phyloP scores from a whole-genome alignment of 352 stramenopile species.

The Globisporangium okanoganense region DNA sequence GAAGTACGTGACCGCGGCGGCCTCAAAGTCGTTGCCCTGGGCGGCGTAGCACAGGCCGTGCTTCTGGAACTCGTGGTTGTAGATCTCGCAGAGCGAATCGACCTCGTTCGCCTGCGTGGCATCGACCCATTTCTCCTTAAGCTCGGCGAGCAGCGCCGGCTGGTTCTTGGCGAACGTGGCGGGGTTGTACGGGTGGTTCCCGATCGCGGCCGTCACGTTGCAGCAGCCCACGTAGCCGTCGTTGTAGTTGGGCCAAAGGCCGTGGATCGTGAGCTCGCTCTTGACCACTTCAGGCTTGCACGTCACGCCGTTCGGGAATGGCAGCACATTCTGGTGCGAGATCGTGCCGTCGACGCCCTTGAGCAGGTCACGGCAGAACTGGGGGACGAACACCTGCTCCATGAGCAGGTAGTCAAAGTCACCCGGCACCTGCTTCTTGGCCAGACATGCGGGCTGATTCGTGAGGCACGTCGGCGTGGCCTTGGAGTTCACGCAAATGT shows the following conservation, averaged over 20 bases:
- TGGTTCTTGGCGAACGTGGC: slow-evolving; percentile 45
- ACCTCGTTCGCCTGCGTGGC: slow-evolving; percentile 16
- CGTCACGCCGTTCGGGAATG: slow-evolving; percentile 48
- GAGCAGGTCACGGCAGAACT: slow-evolving; percentile 81
- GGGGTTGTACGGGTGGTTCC: slow-evolving; percentile 59
- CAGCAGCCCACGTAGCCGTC: slow-evolving; percentile 70
- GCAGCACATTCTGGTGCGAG: slow-evolving; percentile 74
- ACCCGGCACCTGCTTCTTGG: slow-evolving; percentile 60
- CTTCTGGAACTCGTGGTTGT: slow-evolving; percentile 89
- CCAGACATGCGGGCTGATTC: slow-evolving; percentile 41
- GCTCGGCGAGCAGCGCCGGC: slow-evolving; percentile 38
- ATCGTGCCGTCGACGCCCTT: slow-evolving; percentile 68
- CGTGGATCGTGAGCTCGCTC: slow-evolving; percentile 70
- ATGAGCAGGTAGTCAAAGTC: slow-evolving; percentile 80
- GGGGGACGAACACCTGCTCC: slow-evolving; percentile 75
- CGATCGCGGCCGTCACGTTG: slow-evolving; percentile 45
- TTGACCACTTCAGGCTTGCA: slow-evolving; percentile 44
- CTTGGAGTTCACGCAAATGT: slow-evolving; percentile 68
- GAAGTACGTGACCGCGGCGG: slow-evolving; percentile 17
- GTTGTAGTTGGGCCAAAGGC: slow-evolving; percentile 75
- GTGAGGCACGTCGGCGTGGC: slow-evolving; percentile 59
- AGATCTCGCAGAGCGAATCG: slow-evolving; percentile 65
- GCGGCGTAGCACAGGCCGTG: slow-evolving; percentile 78
- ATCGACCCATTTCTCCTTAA: slow-evolving; percentile 62
- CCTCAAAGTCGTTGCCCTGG: slow-evolving; percentile 13